Evolutionary conservation across 129 eudicot genomes (phyloP).

Genomic region (Flaveria brownii): DNA sequence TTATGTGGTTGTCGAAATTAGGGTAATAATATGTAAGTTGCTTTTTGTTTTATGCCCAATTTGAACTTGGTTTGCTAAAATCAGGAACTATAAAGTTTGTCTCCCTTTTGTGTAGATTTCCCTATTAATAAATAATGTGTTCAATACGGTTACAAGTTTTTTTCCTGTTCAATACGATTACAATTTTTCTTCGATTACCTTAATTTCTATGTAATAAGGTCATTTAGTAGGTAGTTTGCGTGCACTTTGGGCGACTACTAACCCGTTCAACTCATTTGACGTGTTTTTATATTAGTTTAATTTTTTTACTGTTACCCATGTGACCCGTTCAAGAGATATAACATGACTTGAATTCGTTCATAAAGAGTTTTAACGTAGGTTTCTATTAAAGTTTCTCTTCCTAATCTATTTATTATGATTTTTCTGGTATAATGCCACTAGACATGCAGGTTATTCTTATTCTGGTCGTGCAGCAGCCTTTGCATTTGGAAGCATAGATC

Average conservation of each 20-base stretch:
- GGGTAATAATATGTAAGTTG: too few species aligned
- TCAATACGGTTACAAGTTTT: too few species aligned
- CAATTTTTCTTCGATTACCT: too few species aligned
- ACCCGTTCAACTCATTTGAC: background rate
- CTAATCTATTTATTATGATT: background rate
- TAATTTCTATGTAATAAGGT: too few species aligned
- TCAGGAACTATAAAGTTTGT: too few species aligned
- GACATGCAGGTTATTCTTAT: slow-evolving; percentile 99
- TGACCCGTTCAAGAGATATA: background rate
- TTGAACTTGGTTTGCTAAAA: too few species aligned
- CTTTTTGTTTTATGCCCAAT: too few species aligned
- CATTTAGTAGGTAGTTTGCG: too few species aligned
- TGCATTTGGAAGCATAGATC: slow-evolving; percentile 94
- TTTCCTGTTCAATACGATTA: too few species aligned
- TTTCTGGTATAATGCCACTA: slow-evolving; percentile 45
- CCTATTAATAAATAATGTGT: too few species aligned
- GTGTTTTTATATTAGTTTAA: background rate
- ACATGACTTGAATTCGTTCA: background rate
- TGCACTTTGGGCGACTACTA: too few species aligned
- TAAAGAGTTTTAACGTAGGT: background rate
- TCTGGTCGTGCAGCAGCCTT: slow-evolving; percentile 98
- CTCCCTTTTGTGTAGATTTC: too few species aligned
- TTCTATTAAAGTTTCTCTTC: background rate
- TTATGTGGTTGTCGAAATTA: background rate
- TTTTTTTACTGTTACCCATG: background rate